Evolutionary conservation across 352 stramenopile genomes (phyloP).

Genomic region (Thraustochytrium sp.): DNA sequence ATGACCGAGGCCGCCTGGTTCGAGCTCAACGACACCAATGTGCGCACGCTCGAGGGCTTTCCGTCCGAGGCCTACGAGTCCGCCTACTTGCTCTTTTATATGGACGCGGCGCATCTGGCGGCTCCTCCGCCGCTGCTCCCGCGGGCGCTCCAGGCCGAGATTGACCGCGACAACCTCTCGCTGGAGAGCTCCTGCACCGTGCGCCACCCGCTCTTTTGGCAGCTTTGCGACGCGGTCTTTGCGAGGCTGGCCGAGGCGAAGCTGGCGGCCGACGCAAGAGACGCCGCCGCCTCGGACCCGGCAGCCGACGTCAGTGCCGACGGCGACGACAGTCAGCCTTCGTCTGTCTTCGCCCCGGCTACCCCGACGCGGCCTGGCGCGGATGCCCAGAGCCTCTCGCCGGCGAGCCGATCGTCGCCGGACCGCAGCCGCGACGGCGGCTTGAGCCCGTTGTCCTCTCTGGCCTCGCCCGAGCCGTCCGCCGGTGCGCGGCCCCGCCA

Average conservation of each 20-base stretch:
- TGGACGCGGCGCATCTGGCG: neutral
- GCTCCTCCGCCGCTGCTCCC: neutral
- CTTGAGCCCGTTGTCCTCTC: no score
- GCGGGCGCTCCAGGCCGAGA: neutral
- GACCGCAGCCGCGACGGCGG: no score
- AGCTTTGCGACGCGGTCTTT: neutral
- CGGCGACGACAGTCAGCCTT: no score
- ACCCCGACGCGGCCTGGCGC: no score
- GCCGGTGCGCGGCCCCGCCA: neutral
- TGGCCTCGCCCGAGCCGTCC: no score
- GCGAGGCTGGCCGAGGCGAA: no score
- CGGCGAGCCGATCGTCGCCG: no score
- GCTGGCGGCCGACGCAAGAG: no score
- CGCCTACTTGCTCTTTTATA: slow-evolving; percentile 17
- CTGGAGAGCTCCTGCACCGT: slow-evolving; percentile 7
- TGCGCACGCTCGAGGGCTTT: slow-evolving; percentile 11
- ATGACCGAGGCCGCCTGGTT: neutral
- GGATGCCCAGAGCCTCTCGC: no score
- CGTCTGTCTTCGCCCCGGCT: no score
- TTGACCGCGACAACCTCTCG: neutral
- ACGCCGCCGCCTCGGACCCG: no score
- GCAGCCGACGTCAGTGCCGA: no score
- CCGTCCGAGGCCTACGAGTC: slow-evolving; percentile 20
- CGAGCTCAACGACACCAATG: slow-evolving; percentile 22
- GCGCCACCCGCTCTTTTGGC: neutral